These are phyloP conservation scores for Esteya vermicola DNA, from an alignment of 2,329 filamentous ascomycete species.

Conservation along the genomic window DNA sequence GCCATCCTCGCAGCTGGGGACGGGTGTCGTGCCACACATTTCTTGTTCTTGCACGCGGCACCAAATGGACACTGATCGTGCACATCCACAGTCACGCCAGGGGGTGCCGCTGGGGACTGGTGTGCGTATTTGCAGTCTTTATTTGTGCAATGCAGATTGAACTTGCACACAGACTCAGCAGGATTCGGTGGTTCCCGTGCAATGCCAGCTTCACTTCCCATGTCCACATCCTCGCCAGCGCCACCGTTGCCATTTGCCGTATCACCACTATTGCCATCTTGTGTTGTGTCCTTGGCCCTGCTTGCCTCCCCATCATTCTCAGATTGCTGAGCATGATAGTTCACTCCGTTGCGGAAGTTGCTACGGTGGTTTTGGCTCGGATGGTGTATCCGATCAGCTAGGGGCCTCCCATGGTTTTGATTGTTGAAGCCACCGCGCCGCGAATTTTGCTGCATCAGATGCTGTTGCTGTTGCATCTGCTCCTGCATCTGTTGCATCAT, in stretches of 20 bases:
- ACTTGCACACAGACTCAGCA: constrained; percentile 70
- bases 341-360: constrained; percentile 35
- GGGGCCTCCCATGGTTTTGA: constrained; percentile 37
- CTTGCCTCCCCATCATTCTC: constrained; percentile 17
- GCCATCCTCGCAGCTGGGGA: constrained; percentile 70
- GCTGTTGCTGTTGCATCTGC: constrained; percentile 38
- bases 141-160: constrained; percentile 78
- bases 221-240: constrained; percentile 45
- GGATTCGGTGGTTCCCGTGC: constrained; percentile 40
- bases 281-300: constrained; percentile 17
- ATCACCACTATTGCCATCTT: neutral
- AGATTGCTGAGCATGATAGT: constrained; percentile 17
- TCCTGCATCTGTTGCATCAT: constrained; percentile 69
- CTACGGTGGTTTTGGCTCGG: constrained; percentile 28
- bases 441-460: constrained; percentile 34
- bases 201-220: constrained; percentile 21
- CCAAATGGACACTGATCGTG: constrained; percentile 72
- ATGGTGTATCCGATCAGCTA: constrained; percentile 60
- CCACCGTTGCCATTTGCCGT: neutral
- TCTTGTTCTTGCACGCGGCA: constrained; percentile 87
- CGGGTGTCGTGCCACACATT: constrained; percentile 84
- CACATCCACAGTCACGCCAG: constrained; percentile 63
- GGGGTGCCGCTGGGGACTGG: constrained; percentile 79
- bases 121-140: constrained; percentile 86
- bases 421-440: constrained; percentile 23